Evolutionary conservation across 257 asterid genomes (phyloP), one percentile per base, ranked within the genome.

Genomic region (Jacaranda copaia): DNA sequence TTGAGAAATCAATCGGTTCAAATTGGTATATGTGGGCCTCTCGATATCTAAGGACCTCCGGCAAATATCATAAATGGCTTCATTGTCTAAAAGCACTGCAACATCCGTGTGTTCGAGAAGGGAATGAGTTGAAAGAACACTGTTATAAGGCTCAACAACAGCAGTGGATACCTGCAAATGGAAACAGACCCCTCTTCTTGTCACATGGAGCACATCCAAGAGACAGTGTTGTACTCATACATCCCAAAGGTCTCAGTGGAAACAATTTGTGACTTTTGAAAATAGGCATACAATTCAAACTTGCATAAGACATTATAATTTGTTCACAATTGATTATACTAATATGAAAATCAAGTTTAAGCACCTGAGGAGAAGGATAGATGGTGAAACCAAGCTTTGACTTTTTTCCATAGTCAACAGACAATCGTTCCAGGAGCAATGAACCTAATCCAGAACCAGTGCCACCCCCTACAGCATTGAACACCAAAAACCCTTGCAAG

Each of bases 111-210:
- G 98, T 71, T 91, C 97, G 42, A 93, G 96, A 76, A 93, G 98
- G 68, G 98, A 85, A 75, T 93, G 98, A 56, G 98, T 93, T 1
- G 98, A 89, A 70, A 93, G 89, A 59, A 93, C 97, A 72, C 98
- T 93, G 89, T 93, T 93, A 81, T 93, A 93, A 65, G 98, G 98
- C 96, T 93, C 98, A 67, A 93, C 98, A 70, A 93, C 97, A 51
- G 98, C 98, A 35, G 97, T 93, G 36, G 97, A 93, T 20, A 93
- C 98, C 98, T 93, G 88, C 83, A 86, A 70, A 69, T 32, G 32
- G 69, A 25, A 79, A 16, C 49, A 75, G 68, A 62, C 39, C 32
- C 51, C 4, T 12, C 49, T 48, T n/a, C 53, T 20, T 60, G 69
- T 75, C 11, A 78, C 4, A 62, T 82, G 12, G 19, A 36, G 58